Conservation (phyloP, 225 moss, liverwort and hornwort species). For the Marchantia paleacea region DNA sequence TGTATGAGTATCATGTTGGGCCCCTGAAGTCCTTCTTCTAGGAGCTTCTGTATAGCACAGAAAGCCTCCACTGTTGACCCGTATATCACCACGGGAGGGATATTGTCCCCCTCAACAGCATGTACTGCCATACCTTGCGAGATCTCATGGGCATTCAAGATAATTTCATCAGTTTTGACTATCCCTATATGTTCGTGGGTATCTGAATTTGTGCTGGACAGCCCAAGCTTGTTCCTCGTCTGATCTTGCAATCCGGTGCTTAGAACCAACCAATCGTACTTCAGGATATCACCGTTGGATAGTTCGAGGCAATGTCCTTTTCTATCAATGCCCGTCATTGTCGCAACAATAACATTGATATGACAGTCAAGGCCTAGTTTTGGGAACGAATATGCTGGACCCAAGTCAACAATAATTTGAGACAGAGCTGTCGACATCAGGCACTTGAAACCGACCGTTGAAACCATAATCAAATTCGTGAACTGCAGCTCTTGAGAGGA, state of each 20-base stretch:
- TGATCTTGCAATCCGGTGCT: conserved; percentile 53
- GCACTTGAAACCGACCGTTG: conserved; percentile 32
- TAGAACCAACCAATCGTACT: conserved; percentile 53
- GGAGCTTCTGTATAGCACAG: conserved; percentile 44
- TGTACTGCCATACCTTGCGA: conserved; percentile 13
- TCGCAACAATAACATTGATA: conserved; percentile 40
- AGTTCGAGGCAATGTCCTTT: conserved; percentile 32
- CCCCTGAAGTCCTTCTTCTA: conserved; percentile 43
- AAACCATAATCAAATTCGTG: conserved; percentile 46
- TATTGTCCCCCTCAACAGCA: conserved; percentile 5
- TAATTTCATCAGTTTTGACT: conserved; percentile 42
- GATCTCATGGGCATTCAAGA: conserved; percentile 29
- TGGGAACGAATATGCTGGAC: conserved; percentile 41
- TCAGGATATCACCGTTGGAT: conserved; percentile 32
- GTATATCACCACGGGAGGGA: conserved; percentile 42
- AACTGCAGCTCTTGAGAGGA: conserved; percentile 44
- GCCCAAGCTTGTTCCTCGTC: conserved; percentile 36
- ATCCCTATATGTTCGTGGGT: conserved; percentile 26
- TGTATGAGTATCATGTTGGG: conserved; percentile 41
- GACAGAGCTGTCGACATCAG: conserved; percentile 33
- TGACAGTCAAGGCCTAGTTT: conserved; percentile 56
- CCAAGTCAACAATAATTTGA: conserved; percentile 36
- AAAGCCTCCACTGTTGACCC: conserved; percentile 51
- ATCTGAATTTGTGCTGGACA: not conserved
- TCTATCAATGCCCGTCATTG: conserved; percentile 39